phyloP scores from a whole-genome alignment of 257 asterid genomes.

The Solanum paucissectum region DNA sequence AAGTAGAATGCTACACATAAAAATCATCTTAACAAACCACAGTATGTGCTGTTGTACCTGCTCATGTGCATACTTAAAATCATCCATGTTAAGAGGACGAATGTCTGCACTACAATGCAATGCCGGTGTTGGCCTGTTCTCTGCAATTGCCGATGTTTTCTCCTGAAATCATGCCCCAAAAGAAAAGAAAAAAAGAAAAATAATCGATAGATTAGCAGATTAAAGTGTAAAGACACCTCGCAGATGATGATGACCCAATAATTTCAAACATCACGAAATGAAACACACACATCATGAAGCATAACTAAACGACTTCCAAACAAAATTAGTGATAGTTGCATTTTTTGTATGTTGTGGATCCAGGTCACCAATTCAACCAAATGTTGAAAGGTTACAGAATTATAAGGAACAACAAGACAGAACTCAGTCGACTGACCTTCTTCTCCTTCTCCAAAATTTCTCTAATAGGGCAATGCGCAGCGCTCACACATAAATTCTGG shows the following conservation, averaged over 20 bases:
- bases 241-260: background rate
- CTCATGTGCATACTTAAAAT: constrained; percentile 56
- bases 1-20: background rate
- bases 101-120: constrained; percentile 56
- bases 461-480: constrained; percentile 69
- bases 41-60: constrained; percentile 21
- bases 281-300: background rate
- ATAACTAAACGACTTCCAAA: background rate
- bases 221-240: background rate
- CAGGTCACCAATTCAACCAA: background rate
- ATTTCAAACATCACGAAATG: background rate
- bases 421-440: constrained; percentile 24
- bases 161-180: constrained; percentile 26
- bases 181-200: background rate
- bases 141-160: constrained; percentile 43
- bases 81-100: constrained; percentile 50
- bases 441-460: constrained; percentile 57
- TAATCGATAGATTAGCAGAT: background rate
- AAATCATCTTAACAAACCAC: background rate
- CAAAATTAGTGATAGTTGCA: background rate
- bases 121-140: constrained; percentile 44
- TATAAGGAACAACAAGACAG: background rate
- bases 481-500: constrained; percentile 62
- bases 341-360: background rate
- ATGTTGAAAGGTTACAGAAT: background rate